phyloP scores from a whole-genome alignment of 257 asterid genomes.

The Misopates orontium region DNA sequence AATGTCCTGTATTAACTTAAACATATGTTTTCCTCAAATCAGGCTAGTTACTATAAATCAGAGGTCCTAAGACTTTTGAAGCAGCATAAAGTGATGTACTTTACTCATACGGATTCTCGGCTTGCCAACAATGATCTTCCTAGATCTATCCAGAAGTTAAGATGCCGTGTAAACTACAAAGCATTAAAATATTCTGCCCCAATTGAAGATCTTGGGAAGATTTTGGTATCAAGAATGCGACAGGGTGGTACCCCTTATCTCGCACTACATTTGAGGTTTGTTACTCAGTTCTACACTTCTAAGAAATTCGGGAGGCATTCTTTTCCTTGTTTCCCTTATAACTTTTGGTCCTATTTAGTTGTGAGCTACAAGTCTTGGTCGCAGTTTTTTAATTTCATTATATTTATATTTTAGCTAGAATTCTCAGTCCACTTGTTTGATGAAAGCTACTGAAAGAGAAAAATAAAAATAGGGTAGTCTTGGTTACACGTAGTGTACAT shows the following conservation, averaged over 20 bases:
- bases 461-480: no score
- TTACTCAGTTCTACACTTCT: neutral
- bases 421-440: no score
- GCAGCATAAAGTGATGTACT: constrained; percentile 89
- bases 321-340: neutral
- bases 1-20: no score
- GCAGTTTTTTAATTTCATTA: neutral
- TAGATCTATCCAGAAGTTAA: constrained; percentile 75
- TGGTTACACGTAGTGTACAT: no score
- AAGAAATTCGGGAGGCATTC: neutral
- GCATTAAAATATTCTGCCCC: constrained; percentile 79
- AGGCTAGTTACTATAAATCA: constrained; percentile 78
- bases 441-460: no score
- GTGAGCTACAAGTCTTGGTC: neutral
- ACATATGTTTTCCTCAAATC: constrained; percentile 20
- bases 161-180: constrained; percentile 90
- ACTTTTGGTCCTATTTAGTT: neutral
- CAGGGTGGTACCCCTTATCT: constrained; percentile 67
- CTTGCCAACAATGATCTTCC: constrained; percentile 86
- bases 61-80: constrained; percentile 85
- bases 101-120: constrained; percentile 94
- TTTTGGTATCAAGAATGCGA: constrained; percentile 76
- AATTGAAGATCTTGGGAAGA: constrained; percentile 69
- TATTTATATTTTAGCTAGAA: neutral
- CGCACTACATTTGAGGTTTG: constrained; percentile 92